A percentile compares a stretch with the other conserved stretches of the same genome.
Conservation (phyloP, 2,329 filamentous ascomycete genomes). For the Fusarium sp. region DNA sequence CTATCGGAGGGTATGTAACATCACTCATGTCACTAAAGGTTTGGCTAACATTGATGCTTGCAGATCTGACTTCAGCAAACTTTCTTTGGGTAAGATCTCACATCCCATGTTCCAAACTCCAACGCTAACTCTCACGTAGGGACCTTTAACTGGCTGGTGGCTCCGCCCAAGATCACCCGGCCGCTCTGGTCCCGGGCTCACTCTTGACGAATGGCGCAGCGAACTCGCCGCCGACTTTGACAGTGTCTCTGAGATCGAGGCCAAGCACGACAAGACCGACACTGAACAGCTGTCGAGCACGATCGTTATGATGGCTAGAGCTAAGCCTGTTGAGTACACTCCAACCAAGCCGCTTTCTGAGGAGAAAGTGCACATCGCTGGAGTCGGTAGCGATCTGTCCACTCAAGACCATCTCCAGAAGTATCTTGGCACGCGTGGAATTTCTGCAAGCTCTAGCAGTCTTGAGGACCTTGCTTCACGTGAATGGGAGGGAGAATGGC, state of each 20-base stretch:
- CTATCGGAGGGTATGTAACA: slow-evolving; percentile 35
- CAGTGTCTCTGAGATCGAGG: slow-evolving; percentile 32
- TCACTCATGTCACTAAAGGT: neutral
- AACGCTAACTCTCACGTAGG: slow-evolving; percentile 18
- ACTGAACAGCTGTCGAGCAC: slow-evolving; percentile 33
- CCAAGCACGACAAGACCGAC: slow-evolving; percentile 1
- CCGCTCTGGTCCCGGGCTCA: slow-evolving; percentile 36
- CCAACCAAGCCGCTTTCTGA: slow-evolving; percentile 12
- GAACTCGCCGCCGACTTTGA: slow-evolving; percentile 37
- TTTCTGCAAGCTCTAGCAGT: slow-evolving; percentile 15
- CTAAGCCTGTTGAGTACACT: slow-evolving; percentile 18
- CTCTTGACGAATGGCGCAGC: slow-evolving; percentile 38
- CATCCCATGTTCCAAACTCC: neutral
- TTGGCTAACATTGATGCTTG: slow-evolving; percentile 5
- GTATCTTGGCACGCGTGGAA: slow-evolving; percentile 11
- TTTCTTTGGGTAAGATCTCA: slow-evolving; percentile 34
- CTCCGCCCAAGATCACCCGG: slow-evolving; percentile 39
- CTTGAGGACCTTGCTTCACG: slow-evolving; percentile 25
- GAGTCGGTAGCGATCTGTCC: neutral
- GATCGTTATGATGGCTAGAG: slow-evolving; percentile 37
- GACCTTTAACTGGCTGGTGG: slow-evolving; percentile 40
- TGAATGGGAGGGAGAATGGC: slow-evolving; percentile 35
- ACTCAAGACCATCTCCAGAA: slow-evolving; percentile 3
- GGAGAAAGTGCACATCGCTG: slow-evolving; percentile 25
- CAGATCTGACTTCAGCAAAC: slow-evolving; percentile 38